Evolutionary conservation across 164 flowering plant genomes (phyloP).

Genomic region (Brasenia schreberi): DNA sequence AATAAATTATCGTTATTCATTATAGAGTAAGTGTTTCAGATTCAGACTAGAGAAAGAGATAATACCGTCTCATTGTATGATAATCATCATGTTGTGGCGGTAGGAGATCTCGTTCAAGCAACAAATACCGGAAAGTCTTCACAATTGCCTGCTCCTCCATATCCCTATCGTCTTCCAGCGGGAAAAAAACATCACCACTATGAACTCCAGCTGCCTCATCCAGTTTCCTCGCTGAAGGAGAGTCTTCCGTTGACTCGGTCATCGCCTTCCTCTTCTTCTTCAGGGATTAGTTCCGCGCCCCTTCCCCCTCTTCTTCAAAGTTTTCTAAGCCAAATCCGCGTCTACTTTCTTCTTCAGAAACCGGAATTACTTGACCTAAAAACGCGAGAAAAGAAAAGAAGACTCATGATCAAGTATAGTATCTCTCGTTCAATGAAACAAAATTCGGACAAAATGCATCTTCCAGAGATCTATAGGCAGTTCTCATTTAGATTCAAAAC

Average conservation of each 20-base stretch:
- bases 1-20: too few relatives aligned
- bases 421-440: too few relatives aligned
- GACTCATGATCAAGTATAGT: too few relatives aligned
- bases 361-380: background rate
- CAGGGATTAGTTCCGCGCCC: conserved; percentile 34
- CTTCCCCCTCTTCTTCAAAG: conserved; percentile 46
- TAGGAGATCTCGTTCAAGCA: conserved; percentile 49
- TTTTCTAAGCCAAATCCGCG: conserved; percentile 11
- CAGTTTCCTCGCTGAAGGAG: conserved; percentile 35
- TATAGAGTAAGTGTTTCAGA: too few relatives aligned
- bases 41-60: background rate
- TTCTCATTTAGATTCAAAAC: too few relatives aligned
- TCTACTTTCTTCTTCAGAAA: background rate
- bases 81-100: conserved; percentile 64
- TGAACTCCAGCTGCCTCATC: conserved; percentile 12
- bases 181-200: conserved; percentile 13
- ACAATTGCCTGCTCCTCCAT: conserved; percentile 62
- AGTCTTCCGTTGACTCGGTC: conserved; percentile 43
- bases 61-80: conserved; percentile 65
- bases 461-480: too few relatives aligned
- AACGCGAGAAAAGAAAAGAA: background rate
- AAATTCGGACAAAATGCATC: too few relatives aligned
- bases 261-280: conserved; percentile 64
- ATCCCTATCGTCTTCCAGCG: conserved; percentile 57
- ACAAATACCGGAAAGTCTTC: conserved; percentile 35